Percentiles rank a stretch among this genome's conserved stretches.
These are phyloP conservation scores for Microcyclosporella mali DNA, from an alignment of 2,329 filamentous ascomycete genomes.

Conservation along the genomic window DNA sequence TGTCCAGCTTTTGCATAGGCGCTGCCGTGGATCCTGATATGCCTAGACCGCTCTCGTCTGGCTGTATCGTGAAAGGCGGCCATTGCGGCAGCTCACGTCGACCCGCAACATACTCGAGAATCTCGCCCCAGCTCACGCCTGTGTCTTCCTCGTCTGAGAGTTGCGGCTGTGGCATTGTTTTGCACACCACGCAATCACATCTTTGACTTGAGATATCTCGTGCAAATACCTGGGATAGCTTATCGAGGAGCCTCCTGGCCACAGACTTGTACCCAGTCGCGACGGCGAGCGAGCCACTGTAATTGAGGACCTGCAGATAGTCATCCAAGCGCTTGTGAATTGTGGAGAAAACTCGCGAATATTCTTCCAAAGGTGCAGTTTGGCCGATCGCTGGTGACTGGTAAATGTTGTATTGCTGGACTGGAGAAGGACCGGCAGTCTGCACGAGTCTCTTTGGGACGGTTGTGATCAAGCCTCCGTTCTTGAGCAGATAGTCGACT, in stretches of 20 bases:
- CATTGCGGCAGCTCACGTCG: constrained; percentile 77
- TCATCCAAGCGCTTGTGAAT: constrained; percentile 79
- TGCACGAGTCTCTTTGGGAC: constrained; percentile 69
- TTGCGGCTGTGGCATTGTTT: constrained; percentile 37
- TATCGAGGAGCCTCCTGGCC: constrained; percentile 80
- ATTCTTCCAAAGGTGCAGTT: constrained; percentile 30
- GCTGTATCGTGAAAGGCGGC: constrained; percentile 73
- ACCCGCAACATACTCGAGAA: constrained; percentile 86
- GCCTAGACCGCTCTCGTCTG: constrained; percentile 52
- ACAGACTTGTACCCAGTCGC: constrained; percentile 93
- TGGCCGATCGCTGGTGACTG: constrained; percentile 46
- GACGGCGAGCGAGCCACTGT: constrained; percentile 84
- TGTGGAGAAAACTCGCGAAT: constrained; percentile 63
- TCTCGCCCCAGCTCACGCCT: constrained; percentile 90
- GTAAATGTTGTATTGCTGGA: constrained; percentile 54
- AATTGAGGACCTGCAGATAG: constrained; percentile 73
- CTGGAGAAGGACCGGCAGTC: constrained; percentile 49
- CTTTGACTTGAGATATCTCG: constrained; percentile 80
- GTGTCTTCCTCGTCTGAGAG: constrained; percentile 50
- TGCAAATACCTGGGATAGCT: constrained; percentile 89
- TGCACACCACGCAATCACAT: constrained; percentile 83
- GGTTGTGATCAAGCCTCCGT: constrained; percentile 69
- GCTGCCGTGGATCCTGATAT: constrained; percentile 48
- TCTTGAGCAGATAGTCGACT: constrained; percentile 86
- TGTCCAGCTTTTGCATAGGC: constrained; percentile 74